Evolutionary conservation across 345 rosid genomes (phyloP), one percentile per base, ranked within the genome.

Genomic region (Zanthoxylum bungeanum): DNA sequence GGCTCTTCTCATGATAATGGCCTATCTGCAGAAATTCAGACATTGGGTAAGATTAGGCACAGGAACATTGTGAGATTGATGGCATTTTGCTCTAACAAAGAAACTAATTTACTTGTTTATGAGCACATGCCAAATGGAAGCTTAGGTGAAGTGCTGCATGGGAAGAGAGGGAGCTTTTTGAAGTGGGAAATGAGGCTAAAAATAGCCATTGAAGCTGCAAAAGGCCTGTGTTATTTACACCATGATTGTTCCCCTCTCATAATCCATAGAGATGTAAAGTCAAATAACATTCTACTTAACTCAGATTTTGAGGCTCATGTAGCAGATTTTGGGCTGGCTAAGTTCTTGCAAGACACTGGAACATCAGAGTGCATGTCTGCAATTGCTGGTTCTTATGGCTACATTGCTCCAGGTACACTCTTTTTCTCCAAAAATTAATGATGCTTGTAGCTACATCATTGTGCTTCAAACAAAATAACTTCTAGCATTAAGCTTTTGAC

Each of bases 351-450:
- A 37, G 97, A 87, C 57, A 89, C 82, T 30, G 98, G 88, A 11
- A 82, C 93, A n/a, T 88, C 97, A 0, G 88, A 94, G 75, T 94
- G 97, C 71, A 94, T 94, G 98, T 94, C 98, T 25, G 93, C 98
- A 3, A 80, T 94, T 66, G 98, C 95, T 30, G 98, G 97, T 62
- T 94, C 97, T 0, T 94, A 94, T 28, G 98, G 98, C 65, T 94
- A 94, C 81, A 94, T 92, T 22, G 98, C 98, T 58, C 98, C 98
- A 73, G 98, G 98, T 94, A 89, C 28, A 52, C 53, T 22, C 40
- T 31, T 72, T 57, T 22, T 30, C 14, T 27, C 34, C 30, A 30
- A 56, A 56, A 60, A 60, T 60, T 36, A 17, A 12, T 24, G n/a
- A n/a, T n/a, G n/a, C n/a, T n/a, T n/a, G n/a, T n/a, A n/a, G n/a